Evolutionary conservation across 495 filamentous ascomycete species (phyloP), one percentile per base, ranked within the genome.

Genomic region (Hypoxylon fragiforme): DNA sequence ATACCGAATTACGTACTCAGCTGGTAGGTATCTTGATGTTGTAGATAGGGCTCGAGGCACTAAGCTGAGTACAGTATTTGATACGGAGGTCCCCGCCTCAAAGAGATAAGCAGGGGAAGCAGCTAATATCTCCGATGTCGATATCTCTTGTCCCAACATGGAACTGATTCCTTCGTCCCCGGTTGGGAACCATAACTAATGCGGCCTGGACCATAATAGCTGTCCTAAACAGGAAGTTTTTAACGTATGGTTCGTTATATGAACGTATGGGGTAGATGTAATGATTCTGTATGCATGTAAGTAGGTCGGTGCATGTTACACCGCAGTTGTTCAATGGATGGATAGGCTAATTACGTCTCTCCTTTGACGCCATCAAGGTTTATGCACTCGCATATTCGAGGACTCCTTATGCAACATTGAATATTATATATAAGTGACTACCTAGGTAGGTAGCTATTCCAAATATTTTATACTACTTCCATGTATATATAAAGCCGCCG

Each of bases 331-430:
- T 18, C 36, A 39, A 34, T n/a, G n/a, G n/a, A 1, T 37, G 43
- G 26, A 40, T 41, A 60, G 57, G 50, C 57, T 60, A 54, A 60
- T 54, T 60, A 7, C 21, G 34, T n/a, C 3, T 15, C 18, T 14
- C 7, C 3, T 38, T 58, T 13, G 35, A 47, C 30, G 44, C 39
- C 50, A 26, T 60, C 50, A 50, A 60, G 49, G 44, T 54, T 34
- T 39, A 16, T 43, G 19, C 37, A 45, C 40, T 50, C 44, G 45
- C 40, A 20, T 50, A 30, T 50, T 13, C 18, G 46, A 46, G 14
- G 19, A 36, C 15, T 50, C 36, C 21, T 37, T 12, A 2, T 44
- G 32, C 3, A 7, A 32, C 26, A 30, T 30, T 30, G 26, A 30
- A 34, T 22, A 9, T 28, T 28, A 4, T 28, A 28, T 28, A 9